Percentiles rank a stretch among this genome's conserved stretches.
Evolutionary conservation across 2,329 filamentous ascomycete species (phyloP).

Genomic region (Ophiosphaerella herpotricha): DNA sequence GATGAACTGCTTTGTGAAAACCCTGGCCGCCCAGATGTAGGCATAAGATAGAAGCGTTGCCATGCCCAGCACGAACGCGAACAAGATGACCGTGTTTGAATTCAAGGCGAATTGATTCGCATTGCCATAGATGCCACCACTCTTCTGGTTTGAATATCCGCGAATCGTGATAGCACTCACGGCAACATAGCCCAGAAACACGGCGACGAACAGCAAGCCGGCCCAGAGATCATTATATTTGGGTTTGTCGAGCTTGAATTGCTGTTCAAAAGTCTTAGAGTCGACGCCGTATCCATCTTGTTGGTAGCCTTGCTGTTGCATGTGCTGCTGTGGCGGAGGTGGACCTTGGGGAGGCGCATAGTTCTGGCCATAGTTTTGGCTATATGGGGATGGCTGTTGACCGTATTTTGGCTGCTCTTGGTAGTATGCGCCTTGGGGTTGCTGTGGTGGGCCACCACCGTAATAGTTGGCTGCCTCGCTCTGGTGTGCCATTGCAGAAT

Average conservation of each 20-base stretch:
- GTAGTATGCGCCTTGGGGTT: conserved; percentile 28
- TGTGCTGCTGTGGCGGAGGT: conserved; percentile 24
- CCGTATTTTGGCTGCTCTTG: conserved; percentile 36
- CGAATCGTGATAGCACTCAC: conserved; percentile 77
- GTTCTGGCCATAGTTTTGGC: conserved; percentile 37
- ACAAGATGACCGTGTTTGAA: conserved; percentile 84
- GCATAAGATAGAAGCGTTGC: conserved; percentile 75
- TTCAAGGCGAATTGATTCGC: conserved; percentile 70
- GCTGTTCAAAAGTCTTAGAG: conserved; percentile 68
- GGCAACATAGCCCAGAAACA: conserved; percentile 73
- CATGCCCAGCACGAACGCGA: conserved; percentile 75
- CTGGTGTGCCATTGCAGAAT: conserved; percentile 34
- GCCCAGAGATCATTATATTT: conserved; percentile 94
- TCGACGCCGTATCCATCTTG: conserved; percentile 48
- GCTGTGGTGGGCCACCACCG: conserved; percentile 26
- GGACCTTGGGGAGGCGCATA: conserved; percentile 34
- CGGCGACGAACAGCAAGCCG: conserved; percentile 73
- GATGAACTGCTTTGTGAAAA: conserved; percentile 87
- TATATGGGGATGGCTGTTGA: conserved; percentile 39
- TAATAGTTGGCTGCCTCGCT: conserved; percentile 49
- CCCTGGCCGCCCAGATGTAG: conserved; percentile 76
- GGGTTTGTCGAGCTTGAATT: conserved; percentile 80
- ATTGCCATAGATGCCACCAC: conserved; percentile 74
- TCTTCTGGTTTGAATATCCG: conserved; percentile 62
- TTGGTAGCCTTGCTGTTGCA: conserved; percentile 17